Conservation (phyloP, 192 early-diverging fungal species). For the Coemansia sp. region DNA sequence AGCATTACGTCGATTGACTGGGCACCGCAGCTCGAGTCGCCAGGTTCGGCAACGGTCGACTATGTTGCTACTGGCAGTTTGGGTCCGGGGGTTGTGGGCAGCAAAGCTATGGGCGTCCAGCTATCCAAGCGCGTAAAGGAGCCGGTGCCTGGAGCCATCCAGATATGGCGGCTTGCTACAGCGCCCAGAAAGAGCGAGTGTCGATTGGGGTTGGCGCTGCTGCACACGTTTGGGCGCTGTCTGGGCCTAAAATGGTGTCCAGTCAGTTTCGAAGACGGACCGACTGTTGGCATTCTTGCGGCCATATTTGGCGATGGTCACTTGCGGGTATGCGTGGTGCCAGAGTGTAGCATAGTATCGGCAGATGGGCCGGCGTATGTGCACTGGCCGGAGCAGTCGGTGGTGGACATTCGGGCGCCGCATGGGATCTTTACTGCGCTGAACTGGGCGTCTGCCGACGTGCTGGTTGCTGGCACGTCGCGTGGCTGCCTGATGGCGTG, state of each 20-base stretch:
- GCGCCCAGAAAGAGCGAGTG: neutral
- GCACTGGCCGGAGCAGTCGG: conserved; percentile 30
- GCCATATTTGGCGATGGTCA: conserved; percentile 42
- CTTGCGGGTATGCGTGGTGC: conserved; percentile 38
- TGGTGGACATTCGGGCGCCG: conserved; percentile 25
- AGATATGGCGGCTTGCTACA: conserved; percentile 34
- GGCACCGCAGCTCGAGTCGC: conserved; percentile 11
- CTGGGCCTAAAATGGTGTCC: conserved; percentile 40
- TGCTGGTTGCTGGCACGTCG: conserved; percentile 34
- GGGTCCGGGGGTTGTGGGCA: conserved; percentile 1
- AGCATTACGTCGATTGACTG: conserved; percentile 31
- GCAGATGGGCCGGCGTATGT: conserved; percentile 15
- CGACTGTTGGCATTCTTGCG: conserved; percentile 24
- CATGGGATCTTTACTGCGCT: conserved; percentile 31
- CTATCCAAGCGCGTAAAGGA: conserved; percentile 12
- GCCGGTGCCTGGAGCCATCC: conserved; percentile 24
- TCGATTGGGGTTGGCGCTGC: conserved; percentile 18
- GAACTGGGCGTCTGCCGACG: conserved; percentile 31
- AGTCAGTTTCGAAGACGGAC: conserved; percentile 12
- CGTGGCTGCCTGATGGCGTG: conserved; percentile 25
- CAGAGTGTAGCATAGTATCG: conserved; percentile 3
- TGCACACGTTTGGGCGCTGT: conserved; percentile 40
- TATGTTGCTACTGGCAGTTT: conserved; percentile 32
- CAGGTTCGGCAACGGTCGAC: conserved; percentile 2
- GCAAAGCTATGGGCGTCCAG: neutral